These are phyloP conservation scores for Naganishia randhawae DNA, from an alignment of 768 basidiomycete species.

Conservation along the genomic window DNA sequence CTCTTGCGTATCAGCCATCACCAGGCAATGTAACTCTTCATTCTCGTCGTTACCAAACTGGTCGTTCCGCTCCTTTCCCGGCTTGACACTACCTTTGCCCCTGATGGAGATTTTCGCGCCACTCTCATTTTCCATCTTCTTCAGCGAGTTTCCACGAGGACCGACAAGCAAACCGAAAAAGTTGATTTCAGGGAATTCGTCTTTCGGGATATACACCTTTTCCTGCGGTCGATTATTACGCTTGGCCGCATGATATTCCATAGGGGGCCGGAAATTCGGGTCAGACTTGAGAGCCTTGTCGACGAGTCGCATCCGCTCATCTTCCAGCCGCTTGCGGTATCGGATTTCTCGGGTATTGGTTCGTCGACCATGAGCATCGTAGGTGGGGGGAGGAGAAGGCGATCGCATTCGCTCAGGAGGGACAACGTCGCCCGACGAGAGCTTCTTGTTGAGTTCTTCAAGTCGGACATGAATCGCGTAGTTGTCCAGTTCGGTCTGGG, in stretches of 20 bases:
- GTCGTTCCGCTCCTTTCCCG: conserved; percentile 93
- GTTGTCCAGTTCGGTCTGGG: conserved; percentile 91
- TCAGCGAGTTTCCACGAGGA: conserved; percentile 96
- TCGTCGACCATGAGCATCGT: conserved; percentile 93
- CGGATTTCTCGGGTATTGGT: conserved; percentile 98
- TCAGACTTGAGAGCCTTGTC: conserved; percentile 96
- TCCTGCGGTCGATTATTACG: conserved; percentile 82
- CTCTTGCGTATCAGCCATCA: conserved; percentile 85
- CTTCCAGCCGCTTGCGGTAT: conserved; percentile 76
- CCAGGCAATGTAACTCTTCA: conserved; percentile 96
- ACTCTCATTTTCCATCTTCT: conserved; percentile 98
- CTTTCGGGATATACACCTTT: conserved; percentile 98
- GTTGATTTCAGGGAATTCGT: conserved; percentile 99
- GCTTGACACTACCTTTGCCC: conserved; percentile 97
- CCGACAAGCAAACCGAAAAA: conserved; percentile 98
- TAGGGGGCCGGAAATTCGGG: conserved; percentile 94
- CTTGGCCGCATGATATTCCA: conserved; percentile 93
- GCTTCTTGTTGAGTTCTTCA: conserved; percentile 95
- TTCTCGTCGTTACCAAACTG: conserved; percentile 94
- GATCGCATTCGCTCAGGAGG: conserved; percentile 94
- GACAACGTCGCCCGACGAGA: conserved; percentile 87
- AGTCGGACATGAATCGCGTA: conserved; percentile 93
- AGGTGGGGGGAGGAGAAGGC: conserved; percentile 92
- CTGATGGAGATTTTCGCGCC: conserved; percentile 98
- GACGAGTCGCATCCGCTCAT: conserved; percentile 75